Evolutionary conservation across 208 protist species (phyloP).

Genomic region (Eutreptiella sp.): DNA sequence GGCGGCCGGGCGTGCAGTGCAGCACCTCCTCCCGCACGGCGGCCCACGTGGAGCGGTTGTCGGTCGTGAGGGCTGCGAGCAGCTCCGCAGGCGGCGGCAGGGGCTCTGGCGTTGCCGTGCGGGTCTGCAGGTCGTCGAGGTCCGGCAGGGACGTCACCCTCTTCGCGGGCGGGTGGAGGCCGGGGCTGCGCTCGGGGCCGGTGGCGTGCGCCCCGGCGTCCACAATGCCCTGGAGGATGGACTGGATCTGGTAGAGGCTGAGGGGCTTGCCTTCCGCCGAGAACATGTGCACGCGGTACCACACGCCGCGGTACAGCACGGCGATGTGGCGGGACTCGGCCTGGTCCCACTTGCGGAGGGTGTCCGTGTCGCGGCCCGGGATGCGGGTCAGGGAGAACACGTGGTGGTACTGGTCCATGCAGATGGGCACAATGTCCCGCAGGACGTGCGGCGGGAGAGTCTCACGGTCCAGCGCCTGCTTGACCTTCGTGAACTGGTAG

Average conservation of each 20-base stretch:
- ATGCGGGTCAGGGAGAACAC: conserved; percentile 72
- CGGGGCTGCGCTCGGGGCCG: too few species aligned
- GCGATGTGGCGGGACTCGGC: conserved; percentile 55
- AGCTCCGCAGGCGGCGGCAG: too few species aligned
- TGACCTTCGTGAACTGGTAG: conserved; percentile 54
- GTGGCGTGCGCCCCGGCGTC: too few species aligned
- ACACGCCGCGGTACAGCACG: conserved; percentile 57
- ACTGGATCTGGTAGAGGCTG: conserved; percentile 37
- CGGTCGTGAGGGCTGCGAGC: conserved; percentile 57
- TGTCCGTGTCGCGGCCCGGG: conserved; percentile 65
- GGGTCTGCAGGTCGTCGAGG: too few species aligned
- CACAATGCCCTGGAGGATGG: conserved; percentile 16
- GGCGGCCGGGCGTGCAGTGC: too few species aligned
- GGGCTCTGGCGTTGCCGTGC: too few species aligned
- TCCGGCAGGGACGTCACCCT: too few species aligned
- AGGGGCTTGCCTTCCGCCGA: conserved; percentile 41
- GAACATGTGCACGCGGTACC: conserved; percentile 52
- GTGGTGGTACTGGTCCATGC: conserved; percentile 69
- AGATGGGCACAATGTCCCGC: conserved; percentile 54
- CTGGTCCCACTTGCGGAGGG: conserved; percentile 46
- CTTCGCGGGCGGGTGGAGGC: too few species aligned
- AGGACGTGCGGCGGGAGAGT: conserved; percentile 50
- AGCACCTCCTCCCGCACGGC: conserved; percentile 54
- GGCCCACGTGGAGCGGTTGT: conserved; percentile 58
- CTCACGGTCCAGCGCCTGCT: conserved; percentile 51